These are phyloP conservation scores for Asclepias syriaca DNA, from an alignment of 257 asterid genomes.

Conservation along the genomic window DNA sequence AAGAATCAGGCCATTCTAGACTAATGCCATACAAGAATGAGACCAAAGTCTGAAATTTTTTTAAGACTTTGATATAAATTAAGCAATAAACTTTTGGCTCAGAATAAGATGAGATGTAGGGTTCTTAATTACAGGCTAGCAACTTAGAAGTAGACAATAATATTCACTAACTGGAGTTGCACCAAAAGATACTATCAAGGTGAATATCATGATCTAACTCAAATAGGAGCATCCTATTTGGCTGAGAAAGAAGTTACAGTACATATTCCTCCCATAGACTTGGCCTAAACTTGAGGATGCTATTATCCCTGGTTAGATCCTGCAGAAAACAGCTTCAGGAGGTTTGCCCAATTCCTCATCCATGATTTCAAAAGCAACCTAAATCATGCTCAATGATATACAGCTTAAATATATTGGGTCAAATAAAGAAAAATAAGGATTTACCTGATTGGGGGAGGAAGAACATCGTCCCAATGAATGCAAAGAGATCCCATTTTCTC, in stretches of 20 bases:
- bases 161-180: neutral
- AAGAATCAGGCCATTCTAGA: too few relatives aligned
- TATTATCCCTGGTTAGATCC: conserved; percentile 80
- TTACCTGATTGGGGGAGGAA: conserved; percentile 91
- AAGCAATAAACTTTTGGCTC: too few relatives aligned
- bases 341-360: conserved; percentile 98
- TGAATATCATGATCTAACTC: too few relatives aligned
- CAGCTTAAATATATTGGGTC: conserved; percentile 27
- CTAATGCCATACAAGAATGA: too few relatives aligned
- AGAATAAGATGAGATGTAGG: neutral
- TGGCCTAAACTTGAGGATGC: conserved; percentile 99
- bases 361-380: conserved; percentile 95
- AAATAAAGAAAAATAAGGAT: conserved; percentile 13
- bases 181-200: neutral
- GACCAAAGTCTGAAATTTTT: too few relatives aligned
- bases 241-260: neutral
- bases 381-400: conserved; percentile 50
- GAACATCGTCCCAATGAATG: conserved; percentile 98
- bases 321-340: conserved; percentile 92
- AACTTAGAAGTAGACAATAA: conserved; percentile 3
- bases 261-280: conserved; percentile 81
- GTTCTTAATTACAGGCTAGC: too few relatives aligned
- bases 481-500: conserved; percentile 36
- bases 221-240: neutral
- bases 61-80: too few relatives aligned